Conservation (phyloP, 2,329 filamentous ascomycete genomes). For the Magnaporthales sp. region DNA sequence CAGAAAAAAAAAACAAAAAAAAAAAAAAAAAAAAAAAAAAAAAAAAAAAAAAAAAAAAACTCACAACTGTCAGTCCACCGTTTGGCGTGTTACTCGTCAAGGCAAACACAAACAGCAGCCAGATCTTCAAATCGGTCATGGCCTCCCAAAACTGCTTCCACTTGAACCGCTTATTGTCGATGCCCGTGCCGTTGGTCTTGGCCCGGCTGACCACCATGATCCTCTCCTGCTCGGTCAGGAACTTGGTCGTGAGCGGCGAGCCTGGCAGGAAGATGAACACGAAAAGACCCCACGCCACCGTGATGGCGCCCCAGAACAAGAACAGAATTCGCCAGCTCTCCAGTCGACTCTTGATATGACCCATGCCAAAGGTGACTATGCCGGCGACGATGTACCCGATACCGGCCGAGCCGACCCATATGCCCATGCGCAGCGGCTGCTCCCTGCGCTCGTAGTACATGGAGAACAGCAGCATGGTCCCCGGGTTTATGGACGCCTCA, state of each 20-base stretch:
- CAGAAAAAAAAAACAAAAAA: background rate
- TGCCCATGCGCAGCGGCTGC: slow-evolving; percentile 16
- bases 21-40: no score
- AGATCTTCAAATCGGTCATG: slow-evolving; percentile 12
- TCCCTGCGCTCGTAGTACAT: slow-evolving; percentile 22
- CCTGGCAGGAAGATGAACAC: slow-evolving; percentile 22
- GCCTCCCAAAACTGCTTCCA: slow-evolving; percentile 12
- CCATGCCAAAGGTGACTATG: slow-evolving; percentile 57
- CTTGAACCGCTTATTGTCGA: slow-evolving; percentile 12
- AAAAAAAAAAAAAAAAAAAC: background rate
- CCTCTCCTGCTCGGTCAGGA: slow-evolving; percentile 30
- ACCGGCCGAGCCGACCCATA: slow-evolving; percentile 60
- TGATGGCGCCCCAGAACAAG: slow-evolving; percentile 21
- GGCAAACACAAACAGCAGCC: slow-evolving; percentile 14
- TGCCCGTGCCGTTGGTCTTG: slow-evolving; percentile 27
- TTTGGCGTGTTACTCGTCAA: slow-evolving; percentile 13
- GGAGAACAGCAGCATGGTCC: slow-evolving; percentile 21
- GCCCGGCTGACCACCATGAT: slow-evolving; percentile 21
- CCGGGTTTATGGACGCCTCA: slow-evolving; percentile 21
- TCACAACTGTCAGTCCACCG: slow-evolving; percentile 9
- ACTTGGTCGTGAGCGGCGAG: slow-evolving; percentile 25
- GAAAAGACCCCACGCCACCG: slow-evolving; percentile 18
- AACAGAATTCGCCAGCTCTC: slow-evolving; percentile 29
- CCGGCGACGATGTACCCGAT: slow-evolving; percentile 53
- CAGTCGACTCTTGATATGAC: slow-evolving; percentile 41